Percentiles rank a stretch among this genome's conserved stretches.
Evolutionary conservation across 208 protist species (phyloP).

Genomic region (Crithidia sp.): DNA sequence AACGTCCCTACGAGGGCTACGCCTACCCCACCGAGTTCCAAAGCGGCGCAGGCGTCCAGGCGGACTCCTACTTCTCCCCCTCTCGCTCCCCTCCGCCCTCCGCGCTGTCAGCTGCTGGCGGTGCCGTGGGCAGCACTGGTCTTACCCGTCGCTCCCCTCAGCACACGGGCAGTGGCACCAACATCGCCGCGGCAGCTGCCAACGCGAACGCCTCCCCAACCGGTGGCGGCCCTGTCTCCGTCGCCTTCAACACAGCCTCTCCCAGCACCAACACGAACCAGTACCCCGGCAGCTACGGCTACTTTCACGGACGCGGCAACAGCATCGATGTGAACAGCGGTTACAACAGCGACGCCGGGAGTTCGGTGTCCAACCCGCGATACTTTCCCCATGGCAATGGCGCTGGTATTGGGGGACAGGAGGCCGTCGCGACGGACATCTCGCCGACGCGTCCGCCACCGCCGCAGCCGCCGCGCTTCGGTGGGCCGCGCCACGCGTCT

Average conservation of each 20-base stretch:
- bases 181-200: neutral
- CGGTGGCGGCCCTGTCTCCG: conserved; percentile 4
- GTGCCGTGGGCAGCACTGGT: conserved; percentile 22
- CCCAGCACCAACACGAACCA: neutral
- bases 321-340: conserved; percentile 47
- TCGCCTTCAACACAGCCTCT: conserved; percentile 1
- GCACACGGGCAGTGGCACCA: conserved; percentile 7
- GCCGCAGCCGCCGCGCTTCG: conserved; percentile 5
- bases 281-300: conserved; percentile 41
- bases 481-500: neutral
- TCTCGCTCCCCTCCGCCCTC: conserved; percentile 1
- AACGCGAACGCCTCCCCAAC: conserved; percentile 14
- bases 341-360: conserved; percentile 53
- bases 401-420: neutral
- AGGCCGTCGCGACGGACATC: neutral
- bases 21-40: conserved; percentile 32
- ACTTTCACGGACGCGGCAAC: conserved; percentile 50
- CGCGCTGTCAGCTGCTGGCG: neutral
- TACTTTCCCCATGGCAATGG: conserved; percentile 1
- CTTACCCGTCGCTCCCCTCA: conserved; percentile 34
- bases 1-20: conserved; percentile 26
- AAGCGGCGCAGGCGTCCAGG: neutral
- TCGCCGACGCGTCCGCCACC: conserved; percentile 1
- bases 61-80: conserved; percentile 21
- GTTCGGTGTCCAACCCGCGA: conserved; percentile 23